Percentiles rank a stretch among this genome's conserved stretches.
phyloP scores from a whole-genome alignment of 192 early-diverging fungal species.

The Lunasporangiospora selenospora region DNA sequence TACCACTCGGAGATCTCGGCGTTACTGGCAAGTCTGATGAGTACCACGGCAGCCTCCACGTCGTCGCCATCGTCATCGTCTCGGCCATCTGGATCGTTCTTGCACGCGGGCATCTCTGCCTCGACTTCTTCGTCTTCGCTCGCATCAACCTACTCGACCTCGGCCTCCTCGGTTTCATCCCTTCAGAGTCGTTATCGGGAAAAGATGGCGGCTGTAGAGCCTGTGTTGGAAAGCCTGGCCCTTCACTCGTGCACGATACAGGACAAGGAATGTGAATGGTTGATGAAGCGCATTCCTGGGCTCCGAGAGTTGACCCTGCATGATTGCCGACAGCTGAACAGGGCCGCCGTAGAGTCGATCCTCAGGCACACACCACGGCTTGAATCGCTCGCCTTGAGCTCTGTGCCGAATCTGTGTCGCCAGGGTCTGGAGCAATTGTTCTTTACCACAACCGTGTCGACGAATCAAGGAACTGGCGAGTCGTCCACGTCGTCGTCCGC shows the following conservation, averaged over 20 bases:
- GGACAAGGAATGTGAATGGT: conserved; percentile 23
- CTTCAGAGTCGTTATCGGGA: no score
- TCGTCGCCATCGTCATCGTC: not conserved
- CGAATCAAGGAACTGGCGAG: not conserved
- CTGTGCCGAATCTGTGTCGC: conserved; percentile 11
- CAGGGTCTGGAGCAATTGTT: conserved; percentile 11
- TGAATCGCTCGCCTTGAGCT: conserved; percentile 24
- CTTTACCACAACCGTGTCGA: not conserved
- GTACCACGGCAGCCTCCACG: not conserved
- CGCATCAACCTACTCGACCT: conserved; percentile 11
- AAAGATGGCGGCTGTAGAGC: not conserved
- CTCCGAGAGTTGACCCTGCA: conserved; percentile 22
- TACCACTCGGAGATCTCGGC: conserved; percentile 13
- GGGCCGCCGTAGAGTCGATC: conserved; percentile 11
- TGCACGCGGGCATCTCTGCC: not conserved
- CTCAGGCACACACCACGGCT: conserved; percentile 15
- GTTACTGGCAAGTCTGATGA: conserved; percentile 15
- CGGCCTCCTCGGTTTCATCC: conserved; percentile 3
- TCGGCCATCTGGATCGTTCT: not conserved
- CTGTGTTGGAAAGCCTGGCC: conserved; percentile 15
- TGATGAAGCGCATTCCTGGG: conserved; percentile 10
- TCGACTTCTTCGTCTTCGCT: conserved; percentile 12
- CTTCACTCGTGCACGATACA: conserved; percentile 17
- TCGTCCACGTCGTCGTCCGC: not conserved
- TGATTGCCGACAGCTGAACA: conserved; percentile 13